Percentiles rank a stretch among this genome's conserved stretches.
Conservation (phyloP, 768 basidiomycete species). For the Calocera viscosa region DNA sequence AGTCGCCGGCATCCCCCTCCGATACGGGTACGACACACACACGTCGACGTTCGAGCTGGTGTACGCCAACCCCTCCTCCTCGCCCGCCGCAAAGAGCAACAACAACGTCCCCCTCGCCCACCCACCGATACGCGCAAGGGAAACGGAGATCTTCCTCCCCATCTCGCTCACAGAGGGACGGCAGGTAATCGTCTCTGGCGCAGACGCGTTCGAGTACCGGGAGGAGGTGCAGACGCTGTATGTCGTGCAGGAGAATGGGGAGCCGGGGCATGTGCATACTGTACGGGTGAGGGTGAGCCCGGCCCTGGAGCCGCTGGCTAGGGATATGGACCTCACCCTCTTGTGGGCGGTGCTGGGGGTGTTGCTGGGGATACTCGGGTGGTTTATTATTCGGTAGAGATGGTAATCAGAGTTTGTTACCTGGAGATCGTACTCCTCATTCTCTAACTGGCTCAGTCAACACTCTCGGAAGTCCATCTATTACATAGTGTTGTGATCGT, state of each 20-base stretch:
- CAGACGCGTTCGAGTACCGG: slow-evolving; percentile 46
- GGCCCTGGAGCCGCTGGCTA: background rate
- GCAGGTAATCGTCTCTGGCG: slow-evolving; percentile 46
- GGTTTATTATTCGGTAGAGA: slow-evolving; percentile 5
- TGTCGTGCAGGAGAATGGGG: slow-evolving; percentile 32
- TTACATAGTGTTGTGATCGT: no score
- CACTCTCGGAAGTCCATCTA: no score
- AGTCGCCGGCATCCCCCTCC: slow-evolving; percentile 69
- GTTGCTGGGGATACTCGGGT: background rate
- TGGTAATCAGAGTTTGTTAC: no score
- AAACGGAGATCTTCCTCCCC: slow-evolving; percentile 79
- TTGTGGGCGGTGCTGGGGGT: background rate
- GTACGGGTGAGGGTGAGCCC: background rate
- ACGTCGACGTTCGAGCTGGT: slow-evolving; percentile 52
- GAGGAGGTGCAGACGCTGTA: slow-evolving; percentile 61
- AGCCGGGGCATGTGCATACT: background rate
- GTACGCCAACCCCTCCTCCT: slow-evolving; percentile 35
- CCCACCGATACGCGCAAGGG: slow-evolving; percentile 33
- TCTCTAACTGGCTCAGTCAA: no score
- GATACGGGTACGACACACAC: slow-evolving; percentile 65
- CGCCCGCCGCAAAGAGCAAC: slow-evolving; percentile 8
- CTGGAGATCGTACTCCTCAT: no score
- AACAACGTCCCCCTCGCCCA: slow-evolving; percentile 34
- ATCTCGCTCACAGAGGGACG: slow-evolving; percentile 45
- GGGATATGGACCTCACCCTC: background rate